Evolutionary conservation across 441 rosid species (phyloP), one percentile per base, ranked within the genome.

Genomic region (Populus hybrid): DNA sequence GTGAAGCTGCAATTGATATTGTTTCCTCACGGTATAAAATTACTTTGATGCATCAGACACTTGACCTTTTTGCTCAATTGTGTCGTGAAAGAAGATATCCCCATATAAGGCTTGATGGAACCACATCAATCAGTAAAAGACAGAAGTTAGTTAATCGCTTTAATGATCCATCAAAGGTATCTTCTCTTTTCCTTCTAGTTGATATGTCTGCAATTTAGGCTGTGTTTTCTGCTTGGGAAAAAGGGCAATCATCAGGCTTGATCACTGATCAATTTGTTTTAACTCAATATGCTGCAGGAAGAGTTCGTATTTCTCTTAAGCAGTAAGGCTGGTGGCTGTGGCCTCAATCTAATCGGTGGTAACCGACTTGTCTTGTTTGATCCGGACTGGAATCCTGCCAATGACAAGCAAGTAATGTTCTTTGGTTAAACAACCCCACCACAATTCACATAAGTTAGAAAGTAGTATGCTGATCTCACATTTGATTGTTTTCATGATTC

Each of bases 311-410:
- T 96, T 83, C 98, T 96, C 77, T 84, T 96, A 80, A 96, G 99
- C 88, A 96, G 99, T 85, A 96, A 96, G 87, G 98, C 98, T 33
- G 99, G 99, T 79, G 99, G 99, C 69, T 94, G 99, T 80, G 98
- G 99, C 79, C 96, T 96, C 82, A 93, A 96, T 90, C 88, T 96
- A 81, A 92, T 96, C 9, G 97, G 99, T 71, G 98, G 98, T 76
- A 94, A 90, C 79, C 92, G 99, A 77, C 94, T 94, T 79, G 89
- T 94, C 84, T 84, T 96, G 86, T 96, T 96, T 76, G 99, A 96
- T 86, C 99, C 99, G 29, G 99, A 96, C 81, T 96, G 99, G 99
- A 96, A 96, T 89, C 99, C 99, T 81, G 99, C 99, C 86, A 96
- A 96, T 86, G 99, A 96, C 91, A 96, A 96, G 87, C 99, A 96